Evolutionary conservation across 805 yeast genomes (phyloP).

Genomic region (Hanseniaspora taiwanica): DNA sequence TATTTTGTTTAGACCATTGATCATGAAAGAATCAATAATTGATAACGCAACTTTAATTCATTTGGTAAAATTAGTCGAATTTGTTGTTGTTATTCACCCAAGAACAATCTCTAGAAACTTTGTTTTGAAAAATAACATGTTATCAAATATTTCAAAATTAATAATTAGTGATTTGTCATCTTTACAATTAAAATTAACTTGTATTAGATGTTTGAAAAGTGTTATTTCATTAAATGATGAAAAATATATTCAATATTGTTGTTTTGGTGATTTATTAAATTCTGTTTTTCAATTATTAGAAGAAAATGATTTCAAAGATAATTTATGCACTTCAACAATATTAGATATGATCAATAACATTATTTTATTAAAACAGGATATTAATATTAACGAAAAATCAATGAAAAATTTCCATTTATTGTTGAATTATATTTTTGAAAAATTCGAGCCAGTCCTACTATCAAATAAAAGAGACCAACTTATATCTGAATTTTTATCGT

Average conservation of each 20-base stretch:
- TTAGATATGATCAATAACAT: constrained; percentile 46
- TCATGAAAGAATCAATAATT: constrained; percentile 9
- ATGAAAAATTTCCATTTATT: constrained; percentile 5
- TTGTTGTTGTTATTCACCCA: constrained; percentile 56
- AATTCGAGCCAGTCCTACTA: not conserved
- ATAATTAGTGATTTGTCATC: constrained; percentile 23
- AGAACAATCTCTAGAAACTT: constrained; percentile 44
- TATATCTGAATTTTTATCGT: not conserved
- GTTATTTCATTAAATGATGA: constrained; percentile 52
- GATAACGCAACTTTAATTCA: constrained; percentile 26
- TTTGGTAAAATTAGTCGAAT: constrained; percentile 58
- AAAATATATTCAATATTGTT: constrained; percentile 41
- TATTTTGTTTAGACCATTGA: constrained; percentile 35
- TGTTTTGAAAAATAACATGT: constrained; percentile 43
- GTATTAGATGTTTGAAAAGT: constrained; percentile 53
- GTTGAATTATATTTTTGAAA: not conserved
- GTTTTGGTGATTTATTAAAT: constrained; percentile 38
- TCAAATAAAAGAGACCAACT: not conserved
- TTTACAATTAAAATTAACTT: constrained; percentile 50
- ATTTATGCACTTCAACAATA: constrained; percentile 62
- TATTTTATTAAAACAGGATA: constrained; percentile 3
- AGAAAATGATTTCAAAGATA: constrained; percentile 37
- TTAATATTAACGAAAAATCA: constrained; percentile 17
- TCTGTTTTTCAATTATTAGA: constrained; percentile 37
- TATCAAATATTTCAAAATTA: constrained; percentile 41